phyloP scores from a whole-genome alignment of 2,329 filamentous ascomycete species.

The Alternaria gaisen region DNA sequence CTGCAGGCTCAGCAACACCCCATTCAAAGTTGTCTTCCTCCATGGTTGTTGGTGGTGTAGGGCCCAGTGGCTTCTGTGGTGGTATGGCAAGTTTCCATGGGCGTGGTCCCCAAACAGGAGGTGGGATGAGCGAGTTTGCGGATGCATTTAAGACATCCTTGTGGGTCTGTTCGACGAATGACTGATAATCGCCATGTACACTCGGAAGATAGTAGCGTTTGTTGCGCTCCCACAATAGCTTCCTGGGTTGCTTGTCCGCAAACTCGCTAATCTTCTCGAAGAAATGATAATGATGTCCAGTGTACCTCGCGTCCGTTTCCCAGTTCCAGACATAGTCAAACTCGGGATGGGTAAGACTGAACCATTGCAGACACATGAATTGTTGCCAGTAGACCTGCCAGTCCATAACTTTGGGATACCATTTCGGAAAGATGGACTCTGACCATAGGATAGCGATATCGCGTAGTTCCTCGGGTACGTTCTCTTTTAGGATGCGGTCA shows the following conservation, averaged over 20 bases:
- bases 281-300: constrained; percentile 83
- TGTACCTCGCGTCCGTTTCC: constrained; percentile 84
- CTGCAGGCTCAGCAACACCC: constrained; percentile 90
- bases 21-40: constrained; percentile 84
- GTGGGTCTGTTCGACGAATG: constrained; percentile 56
- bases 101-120: constrained; percentile 84
- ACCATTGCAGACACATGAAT: constrained; percentile 78
- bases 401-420: constrained; percentile 60
- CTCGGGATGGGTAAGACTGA: constrained; percentile 77
- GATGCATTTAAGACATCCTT: constrained; percentile 52
- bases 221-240: constrained; percentile 67
- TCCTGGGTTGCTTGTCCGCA: constrained; percentile 63
- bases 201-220: constrained; percentile 64
- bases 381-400: constrained; percentile 65
- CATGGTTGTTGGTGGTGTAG: constrained; percentile 73
- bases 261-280: constrained; percentile 70
- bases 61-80: constrained; percentile 79
- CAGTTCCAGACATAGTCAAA: constrained; percentile 86
- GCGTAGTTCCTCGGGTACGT: constrained; percentile 74
- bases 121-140: constrained; percentile 54
- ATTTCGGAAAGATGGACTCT: constrained; percentile 61
- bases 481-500: constrained; percentile 65
- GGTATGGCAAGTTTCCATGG: constrained; percentile 65
- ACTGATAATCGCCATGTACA: constrained; percentile 60
- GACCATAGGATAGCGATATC: constrained; percentile 79